A percentile compares a stretch with the other conserved stretches of the same genome.
These are phyloP conservation scores for Penicillium turbatum DNA, from an alignment of 495 filamentous ascomycete species.

Conservation along the genomic window DNA sequence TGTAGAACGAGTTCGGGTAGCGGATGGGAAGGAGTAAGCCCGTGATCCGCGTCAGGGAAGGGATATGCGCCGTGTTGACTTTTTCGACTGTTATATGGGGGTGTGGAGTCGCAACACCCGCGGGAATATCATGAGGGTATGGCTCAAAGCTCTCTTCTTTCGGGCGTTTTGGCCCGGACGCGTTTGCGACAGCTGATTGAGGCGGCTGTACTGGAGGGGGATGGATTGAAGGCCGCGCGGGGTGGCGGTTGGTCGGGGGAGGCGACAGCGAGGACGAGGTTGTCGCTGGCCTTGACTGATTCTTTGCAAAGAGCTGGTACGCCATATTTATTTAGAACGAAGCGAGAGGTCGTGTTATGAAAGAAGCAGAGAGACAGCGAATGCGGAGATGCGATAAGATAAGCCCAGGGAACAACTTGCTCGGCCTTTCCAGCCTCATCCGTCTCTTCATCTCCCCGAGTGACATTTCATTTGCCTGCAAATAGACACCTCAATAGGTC, in stretches of 20 bases:
- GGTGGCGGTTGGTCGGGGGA: not conserved
- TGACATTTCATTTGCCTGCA: slow-evolving; percentile 1
- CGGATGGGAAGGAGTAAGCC: slow-evolving; percentile 77
- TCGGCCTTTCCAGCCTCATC: slow-evolving; percentile 7
- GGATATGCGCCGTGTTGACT: slow-evolving; percentile 58
- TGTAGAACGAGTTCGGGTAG: slow-evolving; percentile 86
- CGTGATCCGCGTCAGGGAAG: slow-evolving; percentile 76
- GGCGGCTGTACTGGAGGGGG: slow-evolving; percentile 27
- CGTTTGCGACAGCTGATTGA: slow-evolving; percentile 21
- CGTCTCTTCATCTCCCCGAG: slow-evolving; percentile 5
- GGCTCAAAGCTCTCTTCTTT: slow-evolving; percentile 32
- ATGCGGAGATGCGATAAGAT: slow-evolving; percentile 47
- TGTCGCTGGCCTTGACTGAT: slow-evolving; percentile 26
- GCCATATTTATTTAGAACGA: slow-evolving; percentile 25
- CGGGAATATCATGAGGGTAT: slow-evolving; percentile 29
- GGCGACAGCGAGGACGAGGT: slow-evolving; percentile 23
- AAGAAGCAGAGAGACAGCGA: slow-evolving; percentile 13
- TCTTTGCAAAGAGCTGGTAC: slow-evolving; percentile 42
- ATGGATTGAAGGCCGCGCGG: slow-evolving; percentile 31
- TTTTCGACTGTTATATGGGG: slow-evolving; percentile 53
- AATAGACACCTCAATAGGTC: slow-evolving; percentile 16
- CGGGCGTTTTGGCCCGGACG: slow-evolving; percentile 22
- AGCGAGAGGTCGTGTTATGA: not conserved
- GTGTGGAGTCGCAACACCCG: slow-evolving; percentile 34
- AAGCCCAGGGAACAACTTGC: slow-evolving; percentile 29